Conservation (phyloP, 768 basidiomycete species). For the Cystofilobasidium bisporidii region DNA sequence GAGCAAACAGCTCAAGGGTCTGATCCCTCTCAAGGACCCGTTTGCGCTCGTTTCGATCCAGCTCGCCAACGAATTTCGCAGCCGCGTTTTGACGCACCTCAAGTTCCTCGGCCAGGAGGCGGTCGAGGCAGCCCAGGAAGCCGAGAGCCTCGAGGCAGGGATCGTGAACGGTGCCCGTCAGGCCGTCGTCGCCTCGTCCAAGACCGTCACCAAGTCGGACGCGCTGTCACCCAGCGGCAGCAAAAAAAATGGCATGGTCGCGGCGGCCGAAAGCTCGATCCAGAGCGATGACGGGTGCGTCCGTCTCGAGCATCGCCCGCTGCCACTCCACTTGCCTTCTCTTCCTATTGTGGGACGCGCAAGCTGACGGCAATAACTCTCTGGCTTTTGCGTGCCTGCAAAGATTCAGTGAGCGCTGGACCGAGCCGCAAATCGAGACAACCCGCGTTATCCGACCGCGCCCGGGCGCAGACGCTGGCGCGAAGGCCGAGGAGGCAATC, state of each 20-base stretch:
- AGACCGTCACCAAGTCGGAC: too few relatives aligned
- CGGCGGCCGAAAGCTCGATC: too few relatives aligned
- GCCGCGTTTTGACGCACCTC: neutral
- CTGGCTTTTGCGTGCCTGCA: too few relatives aligned
- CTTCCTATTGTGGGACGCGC: too few relatives aligned
- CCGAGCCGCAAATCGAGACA: neutral
- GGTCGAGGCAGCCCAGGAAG: neutral
- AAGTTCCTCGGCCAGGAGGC: neutral
- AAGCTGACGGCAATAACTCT: too few relatives aligned
- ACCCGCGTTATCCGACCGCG: neutral
- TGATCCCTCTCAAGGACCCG: neutral
- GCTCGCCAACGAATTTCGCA: neutral
- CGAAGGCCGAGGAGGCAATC: neutral
- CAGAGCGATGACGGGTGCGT: too few relatives aligned
- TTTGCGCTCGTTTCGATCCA: neutral
- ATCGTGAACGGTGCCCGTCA: neutral
- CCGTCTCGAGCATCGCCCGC: too few relatives aligned
- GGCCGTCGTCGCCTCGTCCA: neutral
- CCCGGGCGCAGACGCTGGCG: neutral
- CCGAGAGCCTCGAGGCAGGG: neutral
- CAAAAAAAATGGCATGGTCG: too few relatives aligned
- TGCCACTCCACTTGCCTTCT: too few relatives aligned
- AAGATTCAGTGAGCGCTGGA: neutral
- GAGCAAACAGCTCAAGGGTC: neutral
- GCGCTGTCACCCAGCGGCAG: too few relatives aligned